A percentile compares a stretch with the other conserved stretches of the same genome.
Evolutionary conservation across 2,329 filamentous ascomycete species (phyloP).

Genomic region (Cadophora luteo-olivacea): DNA sequence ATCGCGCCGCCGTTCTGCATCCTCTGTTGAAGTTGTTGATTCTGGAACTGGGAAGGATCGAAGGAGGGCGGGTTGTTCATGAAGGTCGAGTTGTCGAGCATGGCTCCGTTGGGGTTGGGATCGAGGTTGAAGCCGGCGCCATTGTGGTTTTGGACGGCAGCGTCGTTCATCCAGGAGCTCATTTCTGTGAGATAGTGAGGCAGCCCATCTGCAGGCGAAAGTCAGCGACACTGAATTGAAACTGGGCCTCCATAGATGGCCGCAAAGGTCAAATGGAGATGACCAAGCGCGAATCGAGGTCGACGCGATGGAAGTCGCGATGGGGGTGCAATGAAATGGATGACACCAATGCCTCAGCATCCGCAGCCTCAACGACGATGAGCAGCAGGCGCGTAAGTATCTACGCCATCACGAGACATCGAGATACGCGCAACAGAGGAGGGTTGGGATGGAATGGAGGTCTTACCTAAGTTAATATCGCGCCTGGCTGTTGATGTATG

Average conservation of each 20-base stretch:
- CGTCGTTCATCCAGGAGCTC: conserved; percentile 77
- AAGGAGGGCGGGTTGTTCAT: conserved; percentile 66
- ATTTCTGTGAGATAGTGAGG: conserved; percentile 59
- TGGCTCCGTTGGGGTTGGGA: conserved; percentile 60
- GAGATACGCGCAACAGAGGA: conserved; percentile 25
- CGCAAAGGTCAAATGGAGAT: conserved; percentile 35
- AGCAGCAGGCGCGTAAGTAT: conserved; percentile 30
- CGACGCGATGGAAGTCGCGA: conserved; percentile 44
- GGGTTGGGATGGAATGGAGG: conserved; percentile 40
- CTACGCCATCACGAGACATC: conserved; percentile 41
- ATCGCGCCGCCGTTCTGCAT: conserved; percentile 86
- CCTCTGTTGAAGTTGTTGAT: conserved; percentile 56
- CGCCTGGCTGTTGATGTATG: conserved; percentile 34
- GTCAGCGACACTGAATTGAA: conserved; percentile 41
- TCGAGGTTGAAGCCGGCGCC: conserved; percentile 72
- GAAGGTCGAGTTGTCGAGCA: conserved; percentile 71
- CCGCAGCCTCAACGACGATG: conserved; percentile 29
- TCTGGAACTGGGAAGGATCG: conserved; percentile 59
- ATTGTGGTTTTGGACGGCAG: conserved; percentile 72
- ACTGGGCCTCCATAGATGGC: conserved; percentile 35
- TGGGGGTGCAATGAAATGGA: conserved; percentile 31
- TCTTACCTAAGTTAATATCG: conserved; percentile 43
- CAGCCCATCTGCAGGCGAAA: conserved; percentile 44
- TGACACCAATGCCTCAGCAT: conserved; percentile 35
- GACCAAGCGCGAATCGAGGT: conserved; percentile 37